Conservation (phyloP, 192 early-diverging fungal genomes). For the Spinellus fusiger region DNA sequence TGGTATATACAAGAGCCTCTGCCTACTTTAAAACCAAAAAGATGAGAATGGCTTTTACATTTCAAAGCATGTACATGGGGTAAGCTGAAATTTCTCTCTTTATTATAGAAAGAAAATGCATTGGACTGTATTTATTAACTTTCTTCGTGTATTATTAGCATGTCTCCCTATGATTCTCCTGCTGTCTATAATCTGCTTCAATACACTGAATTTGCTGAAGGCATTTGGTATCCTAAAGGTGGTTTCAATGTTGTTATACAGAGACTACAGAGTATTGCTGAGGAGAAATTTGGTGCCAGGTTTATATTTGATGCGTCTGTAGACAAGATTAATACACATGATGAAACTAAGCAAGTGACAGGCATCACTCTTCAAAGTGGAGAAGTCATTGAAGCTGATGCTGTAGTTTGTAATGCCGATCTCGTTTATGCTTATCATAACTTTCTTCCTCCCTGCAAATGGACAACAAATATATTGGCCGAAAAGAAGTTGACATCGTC, state of each 20-base stretch:
- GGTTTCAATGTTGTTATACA: constrained; percentile 48
- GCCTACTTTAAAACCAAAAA: constrained; percentile 46
- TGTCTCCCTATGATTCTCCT: constrained; percentile 56
- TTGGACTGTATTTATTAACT: neutral
- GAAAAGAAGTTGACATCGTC: constrained; percentile 46
- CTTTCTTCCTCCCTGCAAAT: constrained; percentile 39
- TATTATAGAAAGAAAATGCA: neutral
- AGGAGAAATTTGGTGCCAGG: constrained; percentile 25
- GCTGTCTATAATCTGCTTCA: constrained; percentile 47
- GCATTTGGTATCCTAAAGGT: constrained; percentile 51
- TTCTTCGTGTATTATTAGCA: constrained; percentile 20
- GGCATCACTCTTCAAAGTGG: constrained; percentile 44
- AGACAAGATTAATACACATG: constrained; percentile 33
- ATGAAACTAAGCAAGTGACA: constrained; percentile 24
- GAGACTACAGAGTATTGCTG: constrained; percentile 38
- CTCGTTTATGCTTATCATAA: constrained; percentile 45
- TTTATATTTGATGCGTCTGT: constrained; percentile 41
- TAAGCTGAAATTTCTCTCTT: constrained; percentile 4
- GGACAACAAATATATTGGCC: constrained; percentile 23
- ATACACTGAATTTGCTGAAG: constrained; percentile 51
- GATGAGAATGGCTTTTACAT: constrained; percentile 50
- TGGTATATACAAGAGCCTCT: constrained; percentile 33
- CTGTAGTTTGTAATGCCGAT: constrained; percentile 53
- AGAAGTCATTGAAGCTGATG: constrained; percentile 37
- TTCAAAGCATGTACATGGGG: constrained; percentile 64